A percentile compares a stretch with the other conserved stretches of the same genome.
phyloP scores from a whole-genome alignment of 2,329 filamentous ascomycete species.

The Clonostachys solani region DNA sequence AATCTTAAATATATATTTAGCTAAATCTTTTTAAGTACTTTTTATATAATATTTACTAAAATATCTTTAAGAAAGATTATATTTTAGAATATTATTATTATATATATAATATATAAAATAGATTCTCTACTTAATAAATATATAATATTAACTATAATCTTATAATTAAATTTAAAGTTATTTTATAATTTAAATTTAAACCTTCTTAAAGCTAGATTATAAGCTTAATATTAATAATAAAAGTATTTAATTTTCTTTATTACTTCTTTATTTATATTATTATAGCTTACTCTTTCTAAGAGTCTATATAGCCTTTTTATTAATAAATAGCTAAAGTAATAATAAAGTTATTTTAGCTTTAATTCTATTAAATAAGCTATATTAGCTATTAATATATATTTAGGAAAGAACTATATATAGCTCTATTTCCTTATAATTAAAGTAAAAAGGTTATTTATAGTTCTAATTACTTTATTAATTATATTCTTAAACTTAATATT shows the following conservation, averaged over 20 bases:
- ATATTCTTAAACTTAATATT: background rate
- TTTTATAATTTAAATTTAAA: background rate
- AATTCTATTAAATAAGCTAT: background rate
- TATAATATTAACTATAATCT: background rate
- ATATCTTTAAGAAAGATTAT: background rate
- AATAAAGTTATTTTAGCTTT: background rate
- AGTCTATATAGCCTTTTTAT: background rate
- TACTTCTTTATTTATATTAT: background rate
- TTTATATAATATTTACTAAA: background rate
- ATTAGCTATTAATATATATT: background rate
- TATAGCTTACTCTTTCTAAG: background rate
- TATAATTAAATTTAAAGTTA: background rate
- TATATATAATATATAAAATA: background rate
- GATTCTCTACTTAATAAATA: background rate
- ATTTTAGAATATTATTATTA: too few species aligned
- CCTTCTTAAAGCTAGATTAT: background rate
- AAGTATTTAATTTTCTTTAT: background rate
- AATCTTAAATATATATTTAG: too few species aligned
- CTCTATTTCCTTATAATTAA: background rate
- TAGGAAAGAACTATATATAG: background rate
- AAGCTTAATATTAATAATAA: background rate
- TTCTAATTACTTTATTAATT: background rate
- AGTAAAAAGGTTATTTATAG: background rate
- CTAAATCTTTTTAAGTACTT: background rate
- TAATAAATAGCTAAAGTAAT: background rate